phyloP scores from a whole-genome alignment of 192 early-diverging fungal species.

The Coemansia asiatica region DNA sequence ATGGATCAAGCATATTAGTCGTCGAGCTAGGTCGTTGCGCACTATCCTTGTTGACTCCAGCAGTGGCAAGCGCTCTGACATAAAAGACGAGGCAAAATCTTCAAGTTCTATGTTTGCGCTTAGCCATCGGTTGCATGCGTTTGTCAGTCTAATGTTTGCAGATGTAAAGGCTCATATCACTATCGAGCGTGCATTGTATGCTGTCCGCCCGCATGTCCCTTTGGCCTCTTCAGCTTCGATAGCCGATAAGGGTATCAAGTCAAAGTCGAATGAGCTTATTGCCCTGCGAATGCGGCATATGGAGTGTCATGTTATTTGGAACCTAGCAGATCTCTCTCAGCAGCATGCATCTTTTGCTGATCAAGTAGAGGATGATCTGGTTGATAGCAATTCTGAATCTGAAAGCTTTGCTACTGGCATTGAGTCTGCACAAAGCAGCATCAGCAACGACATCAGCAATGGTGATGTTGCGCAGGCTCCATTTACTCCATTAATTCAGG shows the following conservation, averaged over 20 bases:
- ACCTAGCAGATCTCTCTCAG: neutral
- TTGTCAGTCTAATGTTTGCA: slow-evolving; percentile 39
- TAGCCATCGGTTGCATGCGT: slow-evolving; percentile 25
- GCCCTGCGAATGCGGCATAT: slow-evolving; percentile 35
- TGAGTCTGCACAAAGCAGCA: neutral
- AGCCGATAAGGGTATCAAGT: neutral
- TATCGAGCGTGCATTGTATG: slow-evolving; percentile 42
- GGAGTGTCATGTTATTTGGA: slow-evolving; percentile 44
- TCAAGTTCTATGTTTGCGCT: neutral
- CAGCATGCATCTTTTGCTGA: neutral
- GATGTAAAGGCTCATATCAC: slow-evolving; percentile 43
- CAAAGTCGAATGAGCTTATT: slow-evolving; percentile 11
- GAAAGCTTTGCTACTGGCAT: slow-evolving; percentile 20
- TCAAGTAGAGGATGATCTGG: neutral
- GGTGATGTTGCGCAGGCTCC: neutral
- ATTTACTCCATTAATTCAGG: neutral
- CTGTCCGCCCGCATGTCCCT: slow-evolving; percentile 32
- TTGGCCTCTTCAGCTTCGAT: neutral
- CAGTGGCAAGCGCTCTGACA: neutral
- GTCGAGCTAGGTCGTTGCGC: slow-evolving; percentile 24
- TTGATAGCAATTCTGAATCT: neutral
- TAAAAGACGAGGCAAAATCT: neutral
- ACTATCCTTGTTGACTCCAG: slow-evolving; percentile 10
- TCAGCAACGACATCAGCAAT: neutral
- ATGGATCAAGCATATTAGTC: slow-evolving; percentile 23